phyloP scores from a whole-genome alignment of 176 grass and related monocot genomes.

The Oryza coarctata region DNA sequence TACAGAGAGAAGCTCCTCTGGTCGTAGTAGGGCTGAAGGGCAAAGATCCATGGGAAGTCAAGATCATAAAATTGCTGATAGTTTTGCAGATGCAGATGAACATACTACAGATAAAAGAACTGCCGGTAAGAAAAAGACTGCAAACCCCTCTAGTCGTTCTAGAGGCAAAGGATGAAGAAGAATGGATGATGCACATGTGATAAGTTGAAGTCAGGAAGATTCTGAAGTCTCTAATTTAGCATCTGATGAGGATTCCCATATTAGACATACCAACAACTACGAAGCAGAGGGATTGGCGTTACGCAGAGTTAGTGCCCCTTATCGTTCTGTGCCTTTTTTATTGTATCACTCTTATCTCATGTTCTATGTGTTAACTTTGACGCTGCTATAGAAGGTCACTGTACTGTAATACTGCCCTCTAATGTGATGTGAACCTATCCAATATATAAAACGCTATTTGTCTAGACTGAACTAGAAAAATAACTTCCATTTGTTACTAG shows the following conservation, averaged over 20 bases:
- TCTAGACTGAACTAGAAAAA: not conserved
- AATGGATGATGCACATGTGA: constrained; percentile 25
- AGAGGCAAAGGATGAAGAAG: constrained; percentile 43
- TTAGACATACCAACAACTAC: constrained; percentile 21
- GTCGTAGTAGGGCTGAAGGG: constrained; percentile 35
- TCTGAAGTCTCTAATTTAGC: constrained; percentile 31
- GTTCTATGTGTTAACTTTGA: constrained; percentile 7
- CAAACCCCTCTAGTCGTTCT: constrained; percentile 14
- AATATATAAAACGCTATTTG: no score
- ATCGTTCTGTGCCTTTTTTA: not conserved
- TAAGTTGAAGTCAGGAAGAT: constrained; percentile 16
- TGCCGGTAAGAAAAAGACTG: constrained; percentile 30
- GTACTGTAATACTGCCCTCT: not conserved
- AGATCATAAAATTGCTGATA: constrained; percentile 34
- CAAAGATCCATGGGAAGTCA: constrained; percentile 31
- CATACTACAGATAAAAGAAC: constrained; percentile 26
- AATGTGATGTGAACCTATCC: not conserved
- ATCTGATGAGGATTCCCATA: constrained; percentile 36
- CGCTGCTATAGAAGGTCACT: not conserved
- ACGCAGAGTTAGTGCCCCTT: constrained; percentile 56
- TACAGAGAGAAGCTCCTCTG: constrained; percentile 32
- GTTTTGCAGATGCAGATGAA: constrained; percentile 37
- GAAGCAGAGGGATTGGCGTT: constrained; percentile 32
- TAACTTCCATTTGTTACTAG: not conserved
- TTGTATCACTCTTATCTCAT: constrained; percentile 1